These are phyloP conservation scores for Leucaena leucocephala DNA, from an alignment of 306 rosid species.

Conservation along the genomic window DNA sequence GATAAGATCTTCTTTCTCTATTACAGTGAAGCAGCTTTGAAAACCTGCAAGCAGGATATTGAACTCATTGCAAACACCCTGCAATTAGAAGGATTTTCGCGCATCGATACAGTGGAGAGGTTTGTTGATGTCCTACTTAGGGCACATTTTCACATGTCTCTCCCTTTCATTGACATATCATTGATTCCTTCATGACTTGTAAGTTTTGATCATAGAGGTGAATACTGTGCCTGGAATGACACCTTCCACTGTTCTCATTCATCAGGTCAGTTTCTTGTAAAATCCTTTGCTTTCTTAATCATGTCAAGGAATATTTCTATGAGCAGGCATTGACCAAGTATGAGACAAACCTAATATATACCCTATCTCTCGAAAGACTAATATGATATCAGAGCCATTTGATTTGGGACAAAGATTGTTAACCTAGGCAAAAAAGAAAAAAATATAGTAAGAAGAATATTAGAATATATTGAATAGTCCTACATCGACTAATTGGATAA, in stretches of 20 bases:
- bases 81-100: conserved; percentile 89
- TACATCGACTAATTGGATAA: too few species aligned
- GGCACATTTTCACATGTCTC: not conserved
- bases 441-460: too few species aligned
- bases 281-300: conserved; percentile 8
- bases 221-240: conserved; percentile 99
- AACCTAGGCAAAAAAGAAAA: too few species aligned
- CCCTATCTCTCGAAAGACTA: too few species aligned
- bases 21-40: conserved; percentile 66
- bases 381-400: too few species aligned
- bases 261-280: conserved; percentile 63
- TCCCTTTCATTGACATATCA: not conserved
- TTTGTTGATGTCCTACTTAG: conserved; percentile 33
- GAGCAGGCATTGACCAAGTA: not conserved
- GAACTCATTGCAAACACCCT: conserved; percentile 84
- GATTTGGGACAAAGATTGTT: too few species aligned
- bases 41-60: conserved; percentile 64
- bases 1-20: conserved; percentile 31
- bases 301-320: not conserved
- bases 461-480: too few species aligned
- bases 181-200: conserved; percentile 13
- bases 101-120: conserved; percentile 89
- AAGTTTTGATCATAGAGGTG: conserved; percentile 90
- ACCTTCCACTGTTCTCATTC: conserved; percentile 93
- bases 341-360: too few species aligned